Evolutionary conservation across 176 grass and related monocot genomes (phyloP), one percentile per base, ranked within the genome.

Genomic region (Poa pratensis): DNA sequence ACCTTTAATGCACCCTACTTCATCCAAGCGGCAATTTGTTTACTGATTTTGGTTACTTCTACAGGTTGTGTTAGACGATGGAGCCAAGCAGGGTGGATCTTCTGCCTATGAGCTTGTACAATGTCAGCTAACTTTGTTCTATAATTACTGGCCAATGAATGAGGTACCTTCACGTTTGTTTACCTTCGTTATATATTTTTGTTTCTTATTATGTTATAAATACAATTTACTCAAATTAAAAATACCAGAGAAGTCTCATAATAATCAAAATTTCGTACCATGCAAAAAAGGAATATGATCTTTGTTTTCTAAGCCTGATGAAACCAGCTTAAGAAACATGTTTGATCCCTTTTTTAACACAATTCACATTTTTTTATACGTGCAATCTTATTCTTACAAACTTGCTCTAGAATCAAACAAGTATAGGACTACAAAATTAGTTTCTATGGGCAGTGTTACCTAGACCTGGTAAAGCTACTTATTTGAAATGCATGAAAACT

Each of bases 81-180:
- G 89, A 86, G 55, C 24, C 52, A 35, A 81, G 13, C 58, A 90
- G 62, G 81, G 71, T 40, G 89, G 69, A 27, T 60, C 83, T 70
- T 97, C 54, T 45, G 42, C 84, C 61, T 97, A 92, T 87, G 89
- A 95, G 86, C 89, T 95, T 87, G 86, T 95, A 49, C 80, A 80
- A 9, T 98, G 96, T 59, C 89, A 77, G 27, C 26, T 98, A 54
- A 98, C 91, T 26, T 91, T 98, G 85, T 94, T 93, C 86, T 94
- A 94, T 68, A 54, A 80, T 80, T 98, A 95, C 74, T 98, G 96
- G 93, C 81, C 80, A 28, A 98, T 95, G 93, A 90, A 86, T 88
- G 93, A 98, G 93, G 96, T 98, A 93, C 15, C 43, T 82, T 69
- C 4, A 1, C 65, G 22, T 64, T 34, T 43, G 0, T 61, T 70